Conservation (phyloP, 108 stramenopile species). For the Schizochytrium sp. region DNA sequence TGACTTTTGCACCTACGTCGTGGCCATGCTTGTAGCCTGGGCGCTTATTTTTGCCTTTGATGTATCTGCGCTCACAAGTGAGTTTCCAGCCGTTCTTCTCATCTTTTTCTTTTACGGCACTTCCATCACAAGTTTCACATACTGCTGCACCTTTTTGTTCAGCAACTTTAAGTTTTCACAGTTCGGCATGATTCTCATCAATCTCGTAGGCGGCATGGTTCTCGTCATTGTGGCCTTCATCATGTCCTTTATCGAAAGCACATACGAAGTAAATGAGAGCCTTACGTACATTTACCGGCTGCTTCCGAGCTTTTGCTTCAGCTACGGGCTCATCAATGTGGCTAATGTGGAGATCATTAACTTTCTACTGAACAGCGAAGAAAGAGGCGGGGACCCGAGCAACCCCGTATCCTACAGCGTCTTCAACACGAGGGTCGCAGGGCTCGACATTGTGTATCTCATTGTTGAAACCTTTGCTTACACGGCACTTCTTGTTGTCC, state of each 20-base stretch:
- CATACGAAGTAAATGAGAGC: neutral
- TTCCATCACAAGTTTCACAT: neutral
- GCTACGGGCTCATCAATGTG: constrained; percentile 10
- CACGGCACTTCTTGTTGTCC: neutral
- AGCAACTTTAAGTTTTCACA: neutral
- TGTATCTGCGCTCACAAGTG: neutral
- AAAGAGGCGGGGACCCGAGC: neutral
- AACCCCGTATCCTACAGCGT: neutral
- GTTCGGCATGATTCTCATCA: neutral
- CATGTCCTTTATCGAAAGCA: neutral
- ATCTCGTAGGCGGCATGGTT: neutral
- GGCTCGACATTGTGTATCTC: neutral
- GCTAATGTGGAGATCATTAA: neutral
- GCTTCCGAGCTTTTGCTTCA: constrained; percentile 6
- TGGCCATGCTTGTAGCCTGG: constrained; percentile 32
- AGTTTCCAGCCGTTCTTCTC: constrained; percentile 29
- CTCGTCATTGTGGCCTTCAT: constrained; percentile 16
- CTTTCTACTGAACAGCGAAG: neutral
- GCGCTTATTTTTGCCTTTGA: constrained; percentile 24
- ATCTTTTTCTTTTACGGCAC: constrained; percentile 36
- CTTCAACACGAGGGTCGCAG: neutral
- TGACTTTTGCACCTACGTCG: constrained; percentile 31
- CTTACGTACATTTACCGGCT: constrained; percentile 17
- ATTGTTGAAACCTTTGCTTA: neutral
- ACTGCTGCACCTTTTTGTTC: neutral